Conservation (phyloP, 495 filamentous ascomycete genomes). For the Penicillium salamii region DNA sequence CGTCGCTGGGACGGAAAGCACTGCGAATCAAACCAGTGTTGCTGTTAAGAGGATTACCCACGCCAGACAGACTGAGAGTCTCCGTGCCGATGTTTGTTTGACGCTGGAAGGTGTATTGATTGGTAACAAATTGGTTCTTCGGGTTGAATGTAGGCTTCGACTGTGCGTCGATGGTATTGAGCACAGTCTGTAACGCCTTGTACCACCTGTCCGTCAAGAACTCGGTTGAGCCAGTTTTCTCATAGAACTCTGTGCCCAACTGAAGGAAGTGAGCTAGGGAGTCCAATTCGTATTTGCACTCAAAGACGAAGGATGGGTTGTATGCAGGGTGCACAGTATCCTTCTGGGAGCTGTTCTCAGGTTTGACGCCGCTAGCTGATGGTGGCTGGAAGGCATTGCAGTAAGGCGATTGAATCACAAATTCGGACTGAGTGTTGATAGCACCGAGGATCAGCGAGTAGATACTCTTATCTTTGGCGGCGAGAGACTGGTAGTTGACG, state of each 20-base stretch:
- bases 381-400: conserved; percentile 99
- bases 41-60: conserved; percentile 86
- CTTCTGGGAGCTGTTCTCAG: conserved; percentile 69
- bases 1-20: conserved; percentile 94
- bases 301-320: conserved; percentile 81
- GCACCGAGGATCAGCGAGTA: conserved; percentile 83
- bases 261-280: conserved; percentile 90
- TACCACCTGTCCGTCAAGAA: conserved; percentile 82
- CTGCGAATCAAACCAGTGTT: conserved; percentile 85
- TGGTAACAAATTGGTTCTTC: conserved; percentile 58
- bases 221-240: conserved; percentile 70
- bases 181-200: conserved; percentile 68
- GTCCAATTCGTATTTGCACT: conserved; percentile 99
- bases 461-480: conserved; percentile 71
- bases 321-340: conserved; percentile 85
- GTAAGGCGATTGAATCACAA: conserved; percentile 90
- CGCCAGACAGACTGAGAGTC: conserved; percentile 75
- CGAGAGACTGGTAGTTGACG: conserved; percentile 80
- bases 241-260: conserved; percentile 80
- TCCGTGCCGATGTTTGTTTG: conserved; percentile 81
- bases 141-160: conserved; percentile 74
- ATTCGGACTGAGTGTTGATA: conserved; percentile 95
- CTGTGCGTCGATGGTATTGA: conserved; percentile 74
- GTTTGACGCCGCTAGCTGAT: conserved; percentile 66
- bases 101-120: conserved; percentile 85